Conservation (phyloP, 2,329 filamentous ascomycete genomes). For the Trichoderma sp. region DNA sequence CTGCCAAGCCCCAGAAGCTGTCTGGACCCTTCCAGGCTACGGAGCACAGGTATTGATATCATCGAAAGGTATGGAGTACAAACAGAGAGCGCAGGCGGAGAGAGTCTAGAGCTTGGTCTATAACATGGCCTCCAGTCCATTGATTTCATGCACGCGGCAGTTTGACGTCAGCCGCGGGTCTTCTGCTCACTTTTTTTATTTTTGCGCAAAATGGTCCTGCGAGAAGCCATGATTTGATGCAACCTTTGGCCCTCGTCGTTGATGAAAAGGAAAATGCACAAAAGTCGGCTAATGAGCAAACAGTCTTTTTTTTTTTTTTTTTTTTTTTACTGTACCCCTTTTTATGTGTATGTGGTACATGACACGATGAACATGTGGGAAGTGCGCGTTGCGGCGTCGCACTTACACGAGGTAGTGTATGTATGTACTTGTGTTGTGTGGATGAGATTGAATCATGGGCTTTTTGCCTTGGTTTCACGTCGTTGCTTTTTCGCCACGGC, state of each 20-base stretch:
- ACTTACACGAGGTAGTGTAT: neutral
- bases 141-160: neutral
- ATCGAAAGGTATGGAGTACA: neutral
- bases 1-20: neutral
- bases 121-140: neutral
- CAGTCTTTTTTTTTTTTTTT: neutral
- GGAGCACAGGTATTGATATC: neutral
- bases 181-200: neutral
- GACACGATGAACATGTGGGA: neutral
- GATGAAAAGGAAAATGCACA: neutral
- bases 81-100: neutral
- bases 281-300: neutral
- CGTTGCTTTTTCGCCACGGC: neutral
- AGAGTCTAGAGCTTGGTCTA: neutral
- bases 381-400: neutral
- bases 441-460: neutral
- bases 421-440: neutral
- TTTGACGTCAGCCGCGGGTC: neutral
- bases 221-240: slow-evolving; percentile 12
- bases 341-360: neutral
- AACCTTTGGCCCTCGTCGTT: neutral
- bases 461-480: neutral
- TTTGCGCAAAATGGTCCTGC: neutral
- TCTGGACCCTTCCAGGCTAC: neutral
- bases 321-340: neutral